Evolutionary conservation across 495 filamentous ascomycete species (phyloP).

Genomic region (Xylaria cubensis): DNA sequence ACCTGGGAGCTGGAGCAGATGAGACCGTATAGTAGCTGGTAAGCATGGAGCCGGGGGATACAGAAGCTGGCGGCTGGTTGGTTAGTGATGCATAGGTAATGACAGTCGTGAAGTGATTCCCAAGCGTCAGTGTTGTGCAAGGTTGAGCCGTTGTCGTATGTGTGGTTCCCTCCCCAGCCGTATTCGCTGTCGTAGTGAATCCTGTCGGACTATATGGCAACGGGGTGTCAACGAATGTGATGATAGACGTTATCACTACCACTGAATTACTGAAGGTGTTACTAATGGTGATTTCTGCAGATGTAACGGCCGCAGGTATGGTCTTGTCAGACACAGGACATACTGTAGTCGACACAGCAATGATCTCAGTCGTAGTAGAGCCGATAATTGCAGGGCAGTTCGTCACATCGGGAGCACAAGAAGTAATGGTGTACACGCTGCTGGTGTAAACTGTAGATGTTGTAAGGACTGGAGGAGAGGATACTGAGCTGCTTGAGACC

Average conservation of each 20-base stretch:
- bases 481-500: slow-evolving; percentile 37
- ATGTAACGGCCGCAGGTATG: slow-evolving; percentile 12
- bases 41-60: slow-evolving; percentile 20
- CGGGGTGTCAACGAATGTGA: slow-evolving; percentile 39
- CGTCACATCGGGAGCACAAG: slow-evolving; percentile 58
- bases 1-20: slow-evolving; percentile 32
- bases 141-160: slow-evolving; percentile 23
- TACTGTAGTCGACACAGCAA: slow-evolving; percentile 41
- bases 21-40: slow-evolving; percentile 22
- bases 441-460: slow-evolving; percentile 64
- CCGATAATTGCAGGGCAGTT: slow-evolving; percentile 57
- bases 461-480: slow-evolving; percentile 46
- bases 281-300: slow-evolving; percentile 56
- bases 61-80: slow-evolving; percentile 26
- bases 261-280: slow-evolving; percentile 60
- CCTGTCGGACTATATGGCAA: slow-evolving; percentile 18
- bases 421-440: slow-evolving; percentile 57
- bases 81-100: slow-evolving; percentile 37
- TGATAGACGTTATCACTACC: slow-evolving; percentile 54
- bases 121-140: slow-evolving; percentile 36
- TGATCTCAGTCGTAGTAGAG: slow-evolving; percentile 37
- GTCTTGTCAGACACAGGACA: slow-evolving; percentile 35
- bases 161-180: neutral
- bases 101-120: slow-evolving; percentile 36
- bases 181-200: neutral